Evolutionary conservation across 208 protist genomes (phyloP), one percentile per base, ranked within the genome.

Genomic region (Blechomonas ayalai): DNA sequence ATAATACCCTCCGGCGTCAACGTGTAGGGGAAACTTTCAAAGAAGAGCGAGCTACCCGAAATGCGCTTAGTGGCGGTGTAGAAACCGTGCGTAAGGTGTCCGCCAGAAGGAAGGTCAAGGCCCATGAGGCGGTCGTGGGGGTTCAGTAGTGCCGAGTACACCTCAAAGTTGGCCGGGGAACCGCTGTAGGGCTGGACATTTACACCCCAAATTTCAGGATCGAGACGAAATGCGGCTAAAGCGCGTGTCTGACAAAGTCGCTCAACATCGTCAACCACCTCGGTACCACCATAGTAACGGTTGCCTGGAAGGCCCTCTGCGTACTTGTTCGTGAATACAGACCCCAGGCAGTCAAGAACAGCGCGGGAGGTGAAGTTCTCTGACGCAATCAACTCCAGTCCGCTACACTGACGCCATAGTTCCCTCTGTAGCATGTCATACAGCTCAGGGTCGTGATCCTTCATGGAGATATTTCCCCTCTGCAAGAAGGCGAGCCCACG

Each of bases 161-260:
- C 95, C 9, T 77, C 83, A 41, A 98, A 91, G 70, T 98, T 98
- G 19, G 96, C 96, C 4, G 92, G 72, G 5, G 74, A 92, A 29
- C 96, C 96, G 26, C 82, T 95, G 51, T 97, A 98, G 27, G 97
- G 89, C 75, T 99, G 97, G 15, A 99, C 97, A 52, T 99, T 99
- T 10, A 97, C 92, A 31, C 90, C 96, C 97, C 97, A 99, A 48
- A 95, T 27, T 9, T 55, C 51, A 1, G 69, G 49, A 46, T 97
- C 66, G 1, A 98, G 50, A 18, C 62, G 19, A 69, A 96, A 99
- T 5, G 86, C 83, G 23, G 74, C 22, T 2, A 98, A 69, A 31
- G 91, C 86, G 47, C 97, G 77, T 10, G 73, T 29, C 7, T 66
- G 50, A 59, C 77, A 90, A 12, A 97, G 39, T 18, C 43, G 20